Conservation (phyloP, 2,329 filamentous ascomycete genomes). For the Botrytis hyacinthi region DNA sequence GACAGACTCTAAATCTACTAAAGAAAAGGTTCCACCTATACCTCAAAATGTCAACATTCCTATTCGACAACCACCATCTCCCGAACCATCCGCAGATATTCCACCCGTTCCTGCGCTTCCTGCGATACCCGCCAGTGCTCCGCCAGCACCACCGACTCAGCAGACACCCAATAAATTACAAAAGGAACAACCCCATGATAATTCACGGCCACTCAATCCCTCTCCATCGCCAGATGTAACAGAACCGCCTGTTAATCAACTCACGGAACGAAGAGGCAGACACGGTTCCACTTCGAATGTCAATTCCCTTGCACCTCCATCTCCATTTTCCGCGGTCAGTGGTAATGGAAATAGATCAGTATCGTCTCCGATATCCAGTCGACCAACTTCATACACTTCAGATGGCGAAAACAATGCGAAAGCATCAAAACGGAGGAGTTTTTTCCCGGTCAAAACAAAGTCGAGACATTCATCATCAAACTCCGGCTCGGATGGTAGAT, state of each 20-base stretch:
- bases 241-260: background rate
- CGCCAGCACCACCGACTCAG: background rate
- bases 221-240: background rate
- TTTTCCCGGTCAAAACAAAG: slow-evolving; percentile 9
- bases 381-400: slow-evolving; percentile 17
- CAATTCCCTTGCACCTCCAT: slow-evolving; percentile 18
- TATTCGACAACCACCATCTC: background rate
- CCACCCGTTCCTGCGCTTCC: slow-evolving; percentile 9
- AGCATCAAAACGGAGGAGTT: slow-evolving; percentile 17
- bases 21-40: slow-evolving; percentile 16
- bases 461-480: slow-evolving; percentile 14
- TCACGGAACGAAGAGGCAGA: slow-evolving; percentile 11
- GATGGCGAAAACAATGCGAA: slow-evolving; percentile 14
- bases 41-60: slow-evolving; percentile 1
- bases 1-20: slow-evolving; percentile 16
- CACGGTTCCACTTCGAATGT: slow-evolving; percentile 17
- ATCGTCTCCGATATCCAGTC: slow-evolving; percentile 18
- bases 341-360: slow-evolving; percentile 13
- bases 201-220: background rate
- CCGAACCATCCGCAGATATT: background rate
- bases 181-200: slow-evolving; percentile 4
- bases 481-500: slow-evolving; percentile 10
- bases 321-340: background rate
- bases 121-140: background rate
- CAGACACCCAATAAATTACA: slow-evolving; percentile 9